Evolutionary conservation across 805 yeast genomes (phyloP).

Genomic region (Kodamaea fukazawae): DNA sequence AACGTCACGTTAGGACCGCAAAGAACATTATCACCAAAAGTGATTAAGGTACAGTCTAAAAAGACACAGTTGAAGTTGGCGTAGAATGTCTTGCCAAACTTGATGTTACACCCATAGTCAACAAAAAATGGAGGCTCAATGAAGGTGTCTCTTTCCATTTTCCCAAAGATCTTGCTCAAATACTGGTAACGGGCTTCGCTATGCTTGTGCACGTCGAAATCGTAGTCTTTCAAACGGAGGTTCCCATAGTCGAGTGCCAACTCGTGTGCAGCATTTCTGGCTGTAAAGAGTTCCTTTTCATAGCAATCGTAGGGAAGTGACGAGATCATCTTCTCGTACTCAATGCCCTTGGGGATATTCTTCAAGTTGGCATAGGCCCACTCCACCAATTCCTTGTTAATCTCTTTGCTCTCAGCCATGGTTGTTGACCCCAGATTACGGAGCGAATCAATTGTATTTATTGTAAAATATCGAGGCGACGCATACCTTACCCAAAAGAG

Average conservation of each 20-base stretch:
- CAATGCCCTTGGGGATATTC: constrained; percentile 35
- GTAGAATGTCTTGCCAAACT: constrained; percentile 56
- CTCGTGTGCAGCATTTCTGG: constrained; percentile 35
- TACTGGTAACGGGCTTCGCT: constrained; percentile 34
- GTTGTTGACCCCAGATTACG: neutral
- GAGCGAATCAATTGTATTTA: neutral
- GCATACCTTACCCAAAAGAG: too few species aligned
- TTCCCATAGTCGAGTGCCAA: constrained; percentile 31
- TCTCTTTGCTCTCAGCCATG: constrained; percentile 12
- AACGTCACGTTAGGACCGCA: constrained; percentile 63
- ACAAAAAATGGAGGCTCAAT: constrained; percentile 60
- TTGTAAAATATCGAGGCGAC: too few species aligned
- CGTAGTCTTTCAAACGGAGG: constrained; percentile 33
- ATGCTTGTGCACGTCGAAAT: constrained; percentile 24
- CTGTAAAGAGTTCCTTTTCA: constrained; percentile 23
- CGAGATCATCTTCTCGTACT: constrained; percentile 57
- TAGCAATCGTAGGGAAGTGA: constrained; percentile 45
- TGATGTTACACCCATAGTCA: constrained; percentile 66
- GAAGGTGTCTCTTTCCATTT: constrained; percentile 35
- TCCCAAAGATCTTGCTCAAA: constrained; percentile 48
- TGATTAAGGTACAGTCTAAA: constrained; percentile 59
- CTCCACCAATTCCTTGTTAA: constrained; percentile 31
- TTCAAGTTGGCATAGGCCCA: constrained; percentile 33
- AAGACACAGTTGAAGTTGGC: constrained; percentile 55
- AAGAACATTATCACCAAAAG: constrained; percentile 57